A percentile compares a stretch with the other conserved stretches of the same genome.
Evolutionary conservation across 2,329 filamentous ascomycete genomes (phyloP).

Genomic region (Fusarium albidum): DNA sequence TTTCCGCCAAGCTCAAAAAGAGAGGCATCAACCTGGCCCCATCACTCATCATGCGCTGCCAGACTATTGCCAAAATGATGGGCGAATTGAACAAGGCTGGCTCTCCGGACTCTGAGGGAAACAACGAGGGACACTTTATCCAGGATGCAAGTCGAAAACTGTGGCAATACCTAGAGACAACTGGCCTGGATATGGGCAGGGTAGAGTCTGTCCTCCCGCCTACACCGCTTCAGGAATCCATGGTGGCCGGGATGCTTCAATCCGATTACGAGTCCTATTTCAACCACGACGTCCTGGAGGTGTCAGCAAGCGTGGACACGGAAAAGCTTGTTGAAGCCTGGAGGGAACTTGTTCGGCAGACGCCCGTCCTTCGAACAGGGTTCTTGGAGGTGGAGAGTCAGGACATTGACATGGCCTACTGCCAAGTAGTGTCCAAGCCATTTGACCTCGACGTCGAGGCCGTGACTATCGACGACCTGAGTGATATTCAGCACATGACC

Average conservation of each 20-base stretch:
- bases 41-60: conserved; percentile 78
- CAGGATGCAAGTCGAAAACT: conserved; percentile 45
- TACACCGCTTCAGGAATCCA: conserved; percentile 86
- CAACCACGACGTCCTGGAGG: conserved; percentile 79
- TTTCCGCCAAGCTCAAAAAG: conserved; percentile 75
- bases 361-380: conserved; percentile 77
- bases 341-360: conserved; percentile 62
- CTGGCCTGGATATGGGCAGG: conserved; percentile 46
- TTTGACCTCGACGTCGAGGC: conserved; percentile 31
- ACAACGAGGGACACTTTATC: conserved; percentile 9
- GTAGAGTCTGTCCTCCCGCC: conserved; percentile 73
- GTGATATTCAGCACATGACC: conserved; percentile 48
- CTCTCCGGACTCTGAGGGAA: not conserved
- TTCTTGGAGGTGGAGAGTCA: conserved; percentile 74
- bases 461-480: conserved; percentile 37
- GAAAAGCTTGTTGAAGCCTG: conserved; percentile 68
- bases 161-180: conserved; percentile 46
- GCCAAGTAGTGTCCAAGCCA: conserved; percentile 55
- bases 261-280: conserved; percentile 82
- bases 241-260: conserved; percentile 82
- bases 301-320: conserved; percentile 64
- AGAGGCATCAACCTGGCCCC: conserved; percentile 69
- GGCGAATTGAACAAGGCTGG: conserved; percentile 11
- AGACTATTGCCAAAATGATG: conserved; percentile 71
- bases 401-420: conserved; percentile 58